Conservation (phyloP, 225 moss, liverwort and hornwort species). For the Straminergon stramineum region DNA sequence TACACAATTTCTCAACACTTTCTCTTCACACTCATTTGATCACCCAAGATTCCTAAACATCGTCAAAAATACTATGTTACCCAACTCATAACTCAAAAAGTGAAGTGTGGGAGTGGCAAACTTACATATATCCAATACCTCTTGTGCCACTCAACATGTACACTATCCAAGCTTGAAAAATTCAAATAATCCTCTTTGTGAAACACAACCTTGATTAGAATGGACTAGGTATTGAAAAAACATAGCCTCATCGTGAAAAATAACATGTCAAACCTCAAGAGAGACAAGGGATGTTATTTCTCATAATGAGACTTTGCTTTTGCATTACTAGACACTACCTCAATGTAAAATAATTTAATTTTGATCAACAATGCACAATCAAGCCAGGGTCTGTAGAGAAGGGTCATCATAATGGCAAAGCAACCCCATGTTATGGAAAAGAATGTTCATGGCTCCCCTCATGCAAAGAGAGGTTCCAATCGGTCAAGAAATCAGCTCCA, state of each 20-base stretch:
- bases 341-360: neutral
- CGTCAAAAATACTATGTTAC: rapidly evolving
- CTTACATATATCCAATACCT: neutral
- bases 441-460: too few relatives aligned
- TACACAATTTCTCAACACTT: neutral
- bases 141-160: neutral
- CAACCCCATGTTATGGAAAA: too few relatives aligned
- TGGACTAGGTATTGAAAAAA: neutral
- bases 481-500: neutral
- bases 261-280: neutral
- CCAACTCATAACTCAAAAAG: neutral
- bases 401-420: too few relatives aligned
- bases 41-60: neutral
- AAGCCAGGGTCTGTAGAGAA: too few relatives aligned
- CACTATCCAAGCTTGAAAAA: neutral
- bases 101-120: neutral
- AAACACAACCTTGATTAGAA: neutral
- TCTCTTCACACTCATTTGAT: neutral
- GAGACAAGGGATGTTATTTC: neutral
- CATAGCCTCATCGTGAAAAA: neutral
- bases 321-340: neutral
- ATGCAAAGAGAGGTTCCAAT: neutral
- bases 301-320: neutral
- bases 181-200: neutral
- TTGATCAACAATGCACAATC: neutral